Evolutionary conservation across 2,329 filamentous ascomycete species (phyloP).

Genomic region (Xylaria arbuscula): DNA sequence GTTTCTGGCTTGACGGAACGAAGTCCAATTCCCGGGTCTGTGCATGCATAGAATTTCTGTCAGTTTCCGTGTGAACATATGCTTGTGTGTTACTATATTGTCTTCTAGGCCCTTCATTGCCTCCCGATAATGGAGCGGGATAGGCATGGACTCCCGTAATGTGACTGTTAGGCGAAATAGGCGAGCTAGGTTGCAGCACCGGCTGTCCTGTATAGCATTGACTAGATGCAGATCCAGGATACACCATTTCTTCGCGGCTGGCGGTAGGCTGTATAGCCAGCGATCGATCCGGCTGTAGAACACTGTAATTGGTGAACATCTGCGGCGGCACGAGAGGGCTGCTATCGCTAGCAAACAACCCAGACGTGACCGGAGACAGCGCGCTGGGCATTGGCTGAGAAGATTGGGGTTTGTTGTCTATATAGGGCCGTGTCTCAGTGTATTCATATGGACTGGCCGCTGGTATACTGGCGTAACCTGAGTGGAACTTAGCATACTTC

Average conservation of each 20-base stretch:
- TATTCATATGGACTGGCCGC: slow-evolving; percentile 44
- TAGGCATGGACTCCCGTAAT: slow-evolving; percentile 40
- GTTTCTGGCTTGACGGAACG: slow-evolving; percentile 51
- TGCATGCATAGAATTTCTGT: slow-evolving; percentile 36
- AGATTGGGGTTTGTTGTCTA: slow-evolving; percentile 43
- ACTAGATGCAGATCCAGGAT: slow-evolving; percentile 47
- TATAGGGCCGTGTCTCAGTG: slow-evolving; percentile 42
- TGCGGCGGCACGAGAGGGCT: slow-evolving; percentile 45
- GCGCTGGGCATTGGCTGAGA: slow-evolving; percentile 43
- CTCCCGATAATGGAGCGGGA: slow-evolving; percentile 33
- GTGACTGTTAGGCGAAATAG: slow-evolving; percentile 41
- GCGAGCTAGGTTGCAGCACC: slow-evolving; percentile 41
- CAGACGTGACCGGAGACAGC: slow-evolving; percentile 44
- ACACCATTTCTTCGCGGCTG: slow-evolving; percentile 56
- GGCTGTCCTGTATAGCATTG: slow-evolving; percentile 44
- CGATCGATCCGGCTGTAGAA: slow-evolving; percentile 51
- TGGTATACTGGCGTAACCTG: slow-evolving; percentile 47
- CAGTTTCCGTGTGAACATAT: slow-evolving; percentile 36
- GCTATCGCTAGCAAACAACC: slow-evolving; percentile 49
- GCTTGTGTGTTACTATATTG: slow-evolving; percentile 39
- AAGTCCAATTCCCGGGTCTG: slow-evolving; percentile 49
- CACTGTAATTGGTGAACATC: slow-evolving; percentile 52
- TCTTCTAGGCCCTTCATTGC: slow-evolving; percentile 27
- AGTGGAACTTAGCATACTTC: slow-evolving; percentile 43
- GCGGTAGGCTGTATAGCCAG: slow-evolving; percentile 48